These are phyloP conservation scores for Climacium dendroides DNA, from an alignment of 225 moss, liverwort and hornwort genomes.

Conservation along the genomic window DNA sequence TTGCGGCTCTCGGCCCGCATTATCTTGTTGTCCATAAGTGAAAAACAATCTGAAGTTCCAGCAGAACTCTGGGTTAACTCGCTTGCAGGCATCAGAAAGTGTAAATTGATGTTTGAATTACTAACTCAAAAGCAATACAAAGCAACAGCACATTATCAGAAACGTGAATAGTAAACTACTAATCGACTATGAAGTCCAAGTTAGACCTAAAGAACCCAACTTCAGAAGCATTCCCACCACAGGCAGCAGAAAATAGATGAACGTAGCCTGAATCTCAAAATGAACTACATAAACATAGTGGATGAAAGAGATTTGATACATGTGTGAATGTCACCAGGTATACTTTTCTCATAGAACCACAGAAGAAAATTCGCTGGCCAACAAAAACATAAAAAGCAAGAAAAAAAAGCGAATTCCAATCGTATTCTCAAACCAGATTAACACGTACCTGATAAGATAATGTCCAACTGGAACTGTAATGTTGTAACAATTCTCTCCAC, in stretches of 20 bases:
- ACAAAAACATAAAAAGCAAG: background rate
- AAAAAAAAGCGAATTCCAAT: background rate
- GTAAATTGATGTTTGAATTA: background rate
- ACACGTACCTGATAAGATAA: constrained; percentile 48
- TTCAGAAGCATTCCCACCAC: background rate
- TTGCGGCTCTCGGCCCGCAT: constrained; percentile 56
- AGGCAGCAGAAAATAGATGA: background rate
- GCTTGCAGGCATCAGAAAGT: background rate
- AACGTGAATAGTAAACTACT: background rate
- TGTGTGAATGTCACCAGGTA: background rate
- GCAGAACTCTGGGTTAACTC: background rate
- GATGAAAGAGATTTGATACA: background rate
- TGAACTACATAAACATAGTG: background rate
- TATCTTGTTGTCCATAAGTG: constrained; percentile 52
- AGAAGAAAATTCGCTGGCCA: background rate
- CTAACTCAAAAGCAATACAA: background rate
- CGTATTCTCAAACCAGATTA: background rate
- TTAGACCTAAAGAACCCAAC: background rate
- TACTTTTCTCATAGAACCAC: background rate
- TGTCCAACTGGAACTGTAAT: constrained; percentile 67
- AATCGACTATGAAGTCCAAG: background rate
- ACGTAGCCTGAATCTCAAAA: background rate
- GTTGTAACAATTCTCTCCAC: constrained; percentile 80
- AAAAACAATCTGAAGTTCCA: constrained; percentile 30
- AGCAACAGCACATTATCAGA: background rate